phyloP scores from a whole-genome alignment of 2,329 filamentous ascomycete species.

The Graphiopsis chlorocephala region DNA sequence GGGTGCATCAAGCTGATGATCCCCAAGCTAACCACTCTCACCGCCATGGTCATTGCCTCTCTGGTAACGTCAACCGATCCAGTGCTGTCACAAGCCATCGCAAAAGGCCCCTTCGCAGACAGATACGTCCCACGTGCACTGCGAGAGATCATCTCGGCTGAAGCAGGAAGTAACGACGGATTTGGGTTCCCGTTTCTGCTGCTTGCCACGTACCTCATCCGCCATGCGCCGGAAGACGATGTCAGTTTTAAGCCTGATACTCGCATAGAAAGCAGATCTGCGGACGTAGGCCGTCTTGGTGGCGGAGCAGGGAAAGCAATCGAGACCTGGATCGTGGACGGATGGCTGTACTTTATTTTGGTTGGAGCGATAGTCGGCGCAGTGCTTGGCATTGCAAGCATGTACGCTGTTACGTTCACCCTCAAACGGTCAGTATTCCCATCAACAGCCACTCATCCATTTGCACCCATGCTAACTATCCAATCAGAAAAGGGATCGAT shows the following conservation, averaged over 20 bases:
- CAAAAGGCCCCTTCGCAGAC: constrained; percentile 86
- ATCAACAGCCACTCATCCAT: neutral
- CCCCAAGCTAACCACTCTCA: constrained; percentile 66
- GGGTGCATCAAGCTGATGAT: constrained; percentile 71
- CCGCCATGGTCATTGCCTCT: constrained; percentile 73
- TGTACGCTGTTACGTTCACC: constrained; percentile 71
- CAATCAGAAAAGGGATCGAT: constrained; percentile 63
- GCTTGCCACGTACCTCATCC: constrained; percentile 75
- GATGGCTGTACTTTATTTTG: constrained; percentile 57
- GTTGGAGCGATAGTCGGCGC: constrained; percentile 69
- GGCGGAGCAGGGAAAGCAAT: constrained; percentile 49
- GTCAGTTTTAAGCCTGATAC: constrained; percentile 26
- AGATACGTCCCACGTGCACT: constrained; percentile 76
- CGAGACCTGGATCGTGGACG: constrained; percentile 73
- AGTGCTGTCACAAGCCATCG: constrained; percentile 78
- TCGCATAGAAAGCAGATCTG: neutral
- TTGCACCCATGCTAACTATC: constrained; percentile 39
- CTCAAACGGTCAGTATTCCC: constrained; percentile 55
- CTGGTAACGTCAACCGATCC: constrained; percentile 87
- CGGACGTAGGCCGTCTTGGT: constrained; percentile 34
- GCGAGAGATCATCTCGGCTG: constrained; percentile 61
- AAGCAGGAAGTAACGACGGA: constrained; percentile 83
- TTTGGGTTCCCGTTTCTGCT: constrained; percentile 83
- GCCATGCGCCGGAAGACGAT: constrained; percentile 62
- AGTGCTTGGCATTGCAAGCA: constrained; percentile 71